These are phyloP conservation scores for Fusarium tjaetaba DNA, from an alignment of 2,329 filamentous ascomycete species.

Conservation along the genomic window DNA sequence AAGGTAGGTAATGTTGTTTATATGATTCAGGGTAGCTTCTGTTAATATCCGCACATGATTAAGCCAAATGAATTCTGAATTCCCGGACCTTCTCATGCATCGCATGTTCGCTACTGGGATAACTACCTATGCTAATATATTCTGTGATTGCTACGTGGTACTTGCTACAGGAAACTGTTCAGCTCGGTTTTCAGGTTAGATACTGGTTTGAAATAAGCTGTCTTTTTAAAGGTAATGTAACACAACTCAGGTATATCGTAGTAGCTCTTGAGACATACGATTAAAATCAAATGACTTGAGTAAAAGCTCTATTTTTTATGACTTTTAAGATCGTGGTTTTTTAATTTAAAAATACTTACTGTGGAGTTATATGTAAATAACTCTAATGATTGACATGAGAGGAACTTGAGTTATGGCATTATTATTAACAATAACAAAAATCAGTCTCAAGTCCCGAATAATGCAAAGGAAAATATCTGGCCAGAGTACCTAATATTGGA, in stretches of 20 bases:
- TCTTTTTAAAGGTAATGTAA: background rate
- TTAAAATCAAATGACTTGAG: background rate
- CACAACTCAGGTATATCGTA: background rate
- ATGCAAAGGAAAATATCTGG: accelerated
- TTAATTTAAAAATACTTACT: background rate
- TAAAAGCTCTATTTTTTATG: background rate
- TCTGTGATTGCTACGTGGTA: background rate
- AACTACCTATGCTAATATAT: background rate
- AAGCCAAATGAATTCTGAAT: too few species aligned
- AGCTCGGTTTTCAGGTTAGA: too few species aligned
- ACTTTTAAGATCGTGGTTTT: background rate
- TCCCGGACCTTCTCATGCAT: too few species aligned
- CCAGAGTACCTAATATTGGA: background rate
- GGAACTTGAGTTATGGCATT: too few species aligned
- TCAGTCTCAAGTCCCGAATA: background rate
- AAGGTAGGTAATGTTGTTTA: background rate
- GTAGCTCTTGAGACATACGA: background rate
- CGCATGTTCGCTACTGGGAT: too few species aligned
- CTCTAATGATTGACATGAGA: background rate
- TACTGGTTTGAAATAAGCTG: background rate
- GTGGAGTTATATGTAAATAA: background rate
- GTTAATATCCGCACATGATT: background rate
- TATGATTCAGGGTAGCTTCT: background rate
- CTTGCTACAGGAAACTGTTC: too few species aligned
- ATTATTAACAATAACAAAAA: background rate